Evolutionary conservation across 768 basidiomycete species (phyloP).

Genomic region (Mycena capillaripes): DNA sequence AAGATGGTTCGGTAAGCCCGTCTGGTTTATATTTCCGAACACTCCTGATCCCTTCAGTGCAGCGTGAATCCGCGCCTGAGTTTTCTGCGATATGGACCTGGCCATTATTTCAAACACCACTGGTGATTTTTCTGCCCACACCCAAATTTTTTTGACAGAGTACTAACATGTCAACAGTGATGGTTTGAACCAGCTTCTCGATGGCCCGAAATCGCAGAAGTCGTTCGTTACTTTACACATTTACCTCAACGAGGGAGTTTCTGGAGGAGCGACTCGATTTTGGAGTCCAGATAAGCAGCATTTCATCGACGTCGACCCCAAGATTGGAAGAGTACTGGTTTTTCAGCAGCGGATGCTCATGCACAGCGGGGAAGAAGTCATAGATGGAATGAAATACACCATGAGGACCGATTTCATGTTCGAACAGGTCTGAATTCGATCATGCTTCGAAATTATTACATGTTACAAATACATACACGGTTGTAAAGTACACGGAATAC

Average conservation of each 20-base stretch:
- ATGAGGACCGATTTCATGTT: constrained; percentile 60
- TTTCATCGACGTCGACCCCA: constrained; percentile 58
- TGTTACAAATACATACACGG: too few relatives aligned
- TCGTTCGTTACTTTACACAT: constrained; percentile 60
- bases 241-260: constrained; percentile 52
- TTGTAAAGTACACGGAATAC: too few relatives aligned
- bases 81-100: constrained; percentile 59
- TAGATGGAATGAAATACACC: constrained; percentile 53
- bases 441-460: too few relatives aligned
- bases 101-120: constrained; percentile 54
- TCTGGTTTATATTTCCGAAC: neutral
- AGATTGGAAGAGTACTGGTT: constrained; percentile 55
- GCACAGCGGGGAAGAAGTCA: constrained; percentile 59
- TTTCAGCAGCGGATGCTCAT: constrained; percentile 57
- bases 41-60: neutral
- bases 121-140: constrained; percentile 23
- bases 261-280: constrained; percentile 56
- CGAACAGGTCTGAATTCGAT: constrained; percentile 40
- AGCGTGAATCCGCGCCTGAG: constrained; percentile 60
- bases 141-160: too few relatives aligned
- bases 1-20: constrained; percentile 50
- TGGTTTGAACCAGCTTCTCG: constrained; percentile 51
- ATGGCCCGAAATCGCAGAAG: constrained; percentile 47
- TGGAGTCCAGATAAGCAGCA: constrained; percentile 47
- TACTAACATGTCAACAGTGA: constrained; percentile 37